These are phyloP conservation scores for Trichophyton verrucosum DNA, from an alignment of 2,329 filamentous ascomycete genomes.

Conservation along the genomic window DNA sequence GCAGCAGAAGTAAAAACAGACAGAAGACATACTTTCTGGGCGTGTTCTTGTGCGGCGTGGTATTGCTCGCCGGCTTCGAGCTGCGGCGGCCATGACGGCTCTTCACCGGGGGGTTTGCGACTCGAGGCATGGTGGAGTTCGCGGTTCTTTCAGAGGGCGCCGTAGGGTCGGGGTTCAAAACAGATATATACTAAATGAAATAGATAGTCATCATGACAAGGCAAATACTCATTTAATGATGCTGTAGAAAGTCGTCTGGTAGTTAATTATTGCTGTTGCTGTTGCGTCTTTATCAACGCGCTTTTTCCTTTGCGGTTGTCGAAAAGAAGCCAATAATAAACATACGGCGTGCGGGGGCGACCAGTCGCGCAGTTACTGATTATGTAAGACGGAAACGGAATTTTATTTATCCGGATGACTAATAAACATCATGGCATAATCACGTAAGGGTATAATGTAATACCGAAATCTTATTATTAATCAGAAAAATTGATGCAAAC, in stretches of 20 bases:
- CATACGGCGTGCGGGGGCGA: constrained; percentile 22
- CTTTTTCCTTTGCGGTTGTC: neutral
- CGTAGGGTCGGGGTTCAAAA: neutral
- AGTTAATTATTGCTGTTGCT: neutral
- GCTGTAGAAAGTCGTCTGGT: neutral
- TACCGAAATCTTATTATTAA: neutral
- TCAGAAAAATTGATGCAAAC: neutral
- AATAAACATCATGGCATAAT: too few species aligned
- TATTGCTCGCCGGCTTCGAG: constrained; percentile 30
- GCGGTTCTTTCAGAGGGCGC: constrained; percentile 1
- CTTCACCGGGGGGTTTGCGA: constrained; percentile 37
- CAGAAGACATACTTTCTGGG: constrained; percentile 36
- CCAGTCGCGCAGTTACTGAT: constrained; percentile 15
- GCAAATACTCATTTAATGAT: neutral
- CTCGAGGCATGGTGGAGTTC: constrained; percentile 41
- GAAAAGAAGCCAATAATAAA: constrained; percentile 24
- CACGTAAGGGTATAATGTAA: neutral
- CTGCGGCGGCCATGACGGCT: constrained; percentile 27
- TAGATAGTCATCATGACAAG: neutral
- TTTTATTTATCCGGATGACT: neutral
- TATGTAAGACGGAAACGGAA: neutral
- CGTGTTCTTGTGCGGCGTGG: constrained; percentile 41
- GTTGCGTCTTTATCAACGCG: neutral
- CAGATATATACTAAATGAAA: neutral
- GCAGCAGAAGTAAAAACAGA: constrained; percentile 2